These are phyloP conservation scores for Corynespora cassiicola DNA, from an alignment of 2,329 filamentous ascomycete species.

Conservation along the genomic window DNA sequence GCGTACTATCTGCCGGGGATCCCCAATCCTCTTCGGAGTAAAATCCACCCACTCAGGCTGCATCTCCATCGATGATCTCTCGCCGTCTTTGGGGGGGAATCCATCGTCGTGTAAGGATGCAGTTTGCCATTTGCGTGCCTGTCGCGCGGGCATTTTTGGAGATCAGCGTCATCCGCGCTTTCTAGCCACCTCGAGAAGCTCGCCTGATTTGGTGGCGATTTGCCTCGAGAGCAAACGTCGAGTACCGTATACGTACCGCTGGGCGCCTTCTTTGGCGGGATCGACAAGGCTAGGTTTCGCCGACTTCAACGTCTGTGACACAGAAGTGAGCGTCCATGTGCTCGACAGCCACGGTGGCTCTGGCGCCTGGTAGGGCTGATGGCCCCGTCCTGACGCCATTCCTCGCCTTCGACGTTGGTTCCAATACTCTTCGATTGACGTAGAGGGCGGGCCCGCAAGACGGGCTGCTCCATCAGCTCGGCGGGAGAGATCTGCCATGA, in stretches of 20 bases:
- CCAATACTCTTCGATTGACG: constrained; percentile 23
- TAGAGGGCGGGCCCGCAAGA: constrained; percentile 17
- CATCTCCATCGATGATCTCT: constrained; percentile 3
- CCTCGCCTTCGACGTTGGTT: constrained; percentile 6
- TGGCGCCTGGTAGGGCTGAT: constrained; percentile 1
- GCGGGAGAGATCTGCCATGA: constrained; percentile 15
- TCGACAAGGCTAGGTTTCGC: too few relatives aligned
- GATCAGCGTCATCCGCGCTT: constrained; percentile 6
- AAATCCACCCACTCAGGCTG: constrained; percentile 5
- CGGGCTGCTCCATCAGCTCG: constrained; percentile 10
- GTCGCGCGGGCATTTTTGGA: constrained; percentile 1
- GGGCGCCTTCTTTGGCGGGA: too few relatives aligned
- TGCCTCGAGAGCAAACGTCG: too few relatives aligned
- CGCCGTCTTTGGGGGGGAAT: neutral
- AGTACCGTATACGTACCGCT: too few relatives aligned
- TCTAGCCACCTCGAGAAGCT: too few relatives aligned
- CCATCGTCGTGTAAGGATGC: neutral
- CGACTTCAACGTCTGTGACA: neutral
- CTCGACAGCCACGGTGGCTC: constrained; percentile 3
- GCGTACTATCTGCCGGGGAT: too few relatives aligned
- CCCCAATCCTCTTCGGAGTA: constrained; percentile 8
- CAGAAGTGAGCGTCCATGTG: too few relatives aligned
- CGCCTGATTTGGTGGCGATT: too few relatives aligned
- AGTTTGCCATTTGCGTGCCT: neutral
- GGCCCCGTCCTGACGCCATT: constrained; percentile 3